These are phyloP conservation scores for Colletotrichum coccodes DNA, from an alignment of 2,329 filamentous ascomycete genomes.

Conservation along the genomic window DNA sequence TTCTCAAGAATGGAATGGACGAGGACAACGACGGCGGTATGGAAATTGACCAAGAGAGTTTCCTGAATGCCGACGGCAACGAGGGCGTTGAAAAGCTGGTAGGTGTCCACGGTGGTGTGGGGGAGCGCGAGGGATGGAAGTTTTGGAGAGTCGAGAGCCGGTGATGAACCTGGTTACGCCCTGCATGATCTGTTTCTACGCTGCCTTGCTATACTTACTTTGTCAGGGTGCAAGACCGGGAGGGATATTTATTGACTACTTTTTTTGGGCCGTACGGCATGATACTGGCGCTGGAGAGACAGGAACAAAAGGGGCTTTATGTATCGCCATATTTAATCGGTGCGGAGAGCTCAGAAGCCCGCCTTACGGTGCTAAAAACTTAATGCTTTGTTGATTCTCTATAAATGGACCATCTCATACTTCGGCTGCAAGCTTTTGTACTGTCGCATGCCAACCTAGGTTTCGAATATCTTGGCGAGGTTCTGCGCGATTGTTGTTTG, in stretches of 20 bases:
- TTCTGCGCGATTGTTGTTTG: neutral
- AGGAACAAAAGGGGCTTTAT: slow-evolving; percentile 8
- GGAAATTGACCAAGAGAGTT: slow-evolving; percentile 88
- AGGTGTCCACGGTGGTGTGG: slow-evolving; percentile 76
- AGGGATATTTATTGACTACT: neutral
- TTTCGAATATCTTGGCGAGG: neutral
- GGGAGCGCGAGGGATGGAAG: slow-evolving; percentile 84
- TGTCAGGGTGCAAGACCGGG: neutral
- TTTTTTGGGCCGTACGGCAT: slow-evolving; percentile 24
- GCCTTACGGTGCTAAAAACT: slow-evolving; percentile 14
- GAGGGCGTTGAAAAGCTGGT: slow-evolving; percentile 88
- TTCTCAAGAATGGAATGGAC: slow-evolving; percentile 85
- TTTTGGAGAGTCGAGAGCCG: slow-evolving; percentile 78
- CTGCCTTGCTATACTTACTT: neutral
- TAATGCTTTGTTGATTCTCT: neutral
- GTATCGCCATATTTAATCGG: slow-evolving; percentile 14
- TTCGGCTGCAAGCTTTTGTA: neutral
- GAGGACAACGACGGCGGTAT: slow-evolving; percentile 84
- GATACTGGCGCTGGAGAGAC: slow-evolving; percentile 16
- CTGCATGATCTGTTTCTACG: slow-evolving; percentile 3
- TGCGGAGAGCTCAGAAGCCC: slow-evolving; percentile 12
- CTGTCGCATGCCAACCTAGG: neutral
- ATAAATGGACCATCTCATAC: neutral
- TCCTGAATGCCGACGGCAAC: slow-evolving; percentile 84
- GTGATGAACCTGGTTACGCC: slow-evolving; percentile 28